Evolutionary conservation across 2,329 filamentous ascomycete genomes (phyloP), one percentile per base, ranked within the genome.

Genomic region (Penicillium polonicum): DNA sequence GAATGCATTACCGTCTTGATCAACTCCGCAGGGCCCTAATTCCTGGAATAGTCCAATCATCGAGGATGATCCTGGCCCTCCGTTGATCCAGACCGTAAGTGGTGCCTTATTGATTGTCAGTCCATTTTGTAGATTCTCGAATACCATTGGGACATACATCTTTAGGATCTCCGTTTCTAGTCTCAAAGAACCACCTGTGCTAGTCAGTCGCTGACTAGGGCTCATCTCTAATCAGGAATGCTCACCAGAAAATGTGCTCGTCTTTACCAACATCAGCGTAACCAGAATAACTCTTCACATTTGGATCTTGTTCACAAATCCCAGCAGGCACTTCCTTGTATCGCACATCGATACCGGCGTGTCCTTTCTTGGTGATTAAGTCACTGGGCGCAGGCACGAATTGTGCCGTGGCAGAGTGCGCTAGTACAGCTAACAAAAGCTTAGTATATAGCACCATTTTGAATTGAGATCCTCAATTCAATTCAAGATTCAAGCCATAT

Each of bases 261-360:
- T 64, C 43, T 15, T 65, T 55, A 17, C 52, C 54, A 27, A 64
- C 61, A 61, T 65, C 63, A 5, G 63, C 63, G 36, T 65, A 65
- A 12, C 63, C 63, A 17, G 63, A 65, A 46, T 64, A 64, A 21
- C 63, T 65, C 41, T 65, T 65, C 10, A 65, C 61, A 50, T 58
- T 59, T 2, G 63, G 58, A 38, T 65, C 63, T 27, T 63, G 61
- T 48, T 65, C 63, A 15, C 63, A 65, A 19, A 65, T 65, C 2
- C 63, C 63, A 31, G 59, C 39, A 6, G 61, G 61, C 6, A 65
- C 62, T 33, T 62, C 55, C 15, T 65, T 65, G 43, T 65, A 65
- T 25, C 62, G 59, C 31, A 65, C 62, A 19, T 60, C 29, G 19
- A 65, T 44, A 5, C 57, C 61, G 19, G 49, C 49, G 27, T 52